Percentiles rank a stretch among this genome's conserved stretches.
phyloP scores from a whole-genome alignment of 805 yeast species.

The Barnettozyma siamensis region DNA sequence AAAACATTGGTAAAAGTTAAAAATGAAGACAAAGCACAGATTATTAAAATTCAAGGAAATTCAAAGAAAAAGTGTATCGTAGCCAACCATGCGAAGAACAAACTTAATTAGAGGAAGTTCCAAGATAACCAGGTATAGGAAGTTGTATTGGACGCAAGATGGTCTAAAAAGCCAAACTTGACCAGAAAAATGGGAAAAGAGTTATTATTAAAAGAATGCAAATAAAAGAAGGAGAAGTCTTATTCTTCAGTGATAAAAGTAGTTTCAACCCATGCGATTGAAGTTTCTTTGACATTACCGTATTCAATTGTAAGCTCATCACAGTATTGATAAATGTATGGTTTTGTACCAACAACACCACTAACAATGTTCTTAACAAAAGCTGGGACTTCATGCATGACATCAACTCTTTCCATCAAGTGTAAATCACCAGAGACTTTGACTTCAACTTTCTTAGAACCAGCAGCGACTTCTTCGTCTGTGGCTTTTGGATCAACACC shows the following conservation, averaged over 20 bases:
- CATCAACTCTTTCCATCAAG: conserved; percentile 88
- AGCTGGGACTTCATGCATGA: conserved; percentile 93
- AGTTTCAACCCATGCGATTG: conserved; percentile 70
- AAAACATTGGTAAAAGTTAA: too few relatives aligned
- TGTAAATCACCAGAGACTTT: conserved; percentile 56
- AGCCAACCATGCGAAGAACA: neutral
- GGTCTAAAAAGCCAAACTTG: too few relatives aligned
- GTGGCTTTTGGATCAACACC: conserved; percentile 43
- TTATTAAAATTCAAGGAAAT: too few relatives aligned
- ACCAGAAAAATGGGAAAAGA: neutral
- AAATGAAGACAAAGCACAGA: too few relatives aligned
- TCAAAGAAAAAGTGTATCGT: too few relatives aligned
- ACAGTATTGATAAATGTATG: conserved; percentile 91
- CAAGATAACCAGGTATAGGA: too few relatives aligned
- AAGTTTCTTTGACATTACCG: conserved; percentile 44
- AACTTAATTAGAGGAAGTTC: too few relatives aligned
- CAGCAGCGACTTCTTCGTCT: conserved; percentile 35
- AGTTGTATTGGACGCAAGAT: too few relatives aligned
- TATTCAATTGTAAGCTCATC: conserved; percentile 50
- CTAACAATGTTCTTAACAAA: conserved; percentile 90
- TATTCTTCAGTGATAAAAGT: conserved; percentile 56
- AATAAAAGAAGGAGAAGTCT: neutral
- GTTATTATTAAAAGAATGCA: neutral
- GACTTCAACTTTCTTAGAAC: conserved; percentile 37
- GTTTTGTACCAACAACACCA: conserved; percentile 93